Evolutionary conservation across 2,329 filamentous ascomycete species (phyloP), one percentile per base, ranked within the genome.

Genomic region (Colletotrichum cereale): DNA sequence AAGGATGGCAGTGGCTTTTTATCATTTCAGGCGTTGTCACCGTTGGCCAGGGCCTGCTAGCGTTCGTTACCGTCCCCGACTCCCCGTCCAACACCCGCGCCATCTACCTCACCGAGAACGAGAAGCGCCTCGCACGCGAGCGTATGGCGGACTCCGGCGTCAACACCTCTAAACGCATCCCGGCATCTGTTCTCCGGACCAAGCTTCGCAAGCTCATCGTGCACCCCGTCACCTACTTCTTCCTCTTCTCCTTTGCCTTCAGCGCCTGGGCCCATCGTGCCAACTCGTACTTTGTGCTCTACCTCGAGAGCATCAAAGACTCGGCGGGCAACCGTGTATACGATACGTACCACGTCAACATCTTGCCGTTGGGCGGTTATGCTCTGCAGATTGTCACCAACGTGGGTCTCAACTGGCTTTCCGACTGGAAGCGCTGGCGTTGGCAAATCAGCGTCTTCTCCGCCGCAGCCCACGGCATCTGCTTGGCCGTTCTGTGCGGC

Each of bases 1-100:
- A 75, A 1, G 84, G 83, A 5, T 86, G 84, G 84, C 81, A 82
- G 67, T 86, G 84, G 84, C 77, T 85, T 0, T 85, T 85, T 42
- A 82, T 85, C 44, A 81, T 86, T 34, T 81, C 84, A 2, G 84
- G 84, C 1, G 76, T 79, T 47, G 80, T 83, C 29, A 86, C 84
- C 3, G 80, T 85, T 26, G 75, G 78, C 6, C 79, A 85, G 68
- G 84, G 83, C 7, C 66, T 83, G 18, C 67, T 80, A 10, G 82
- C 82, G 0, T 79, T 82, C 63, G 78, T 85, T 57, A 76, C 82
- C 1, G 81, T 86, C 7, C 78, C 78, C 0, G 78, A 80, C 58
- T 76, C 78, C 0, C 79, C 78, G 1, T 75, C 75, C 0, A 80
- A 77, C 42, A 80, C 79, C 0, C 75, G 78, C 0, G 78, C 78